A percentile compares a stretch with the other conserved stretches of the same genome.
phyloP scores from a whole-genome alignment of 306 rosid species.

The Gynostemma pentaphyllum region DNA sequence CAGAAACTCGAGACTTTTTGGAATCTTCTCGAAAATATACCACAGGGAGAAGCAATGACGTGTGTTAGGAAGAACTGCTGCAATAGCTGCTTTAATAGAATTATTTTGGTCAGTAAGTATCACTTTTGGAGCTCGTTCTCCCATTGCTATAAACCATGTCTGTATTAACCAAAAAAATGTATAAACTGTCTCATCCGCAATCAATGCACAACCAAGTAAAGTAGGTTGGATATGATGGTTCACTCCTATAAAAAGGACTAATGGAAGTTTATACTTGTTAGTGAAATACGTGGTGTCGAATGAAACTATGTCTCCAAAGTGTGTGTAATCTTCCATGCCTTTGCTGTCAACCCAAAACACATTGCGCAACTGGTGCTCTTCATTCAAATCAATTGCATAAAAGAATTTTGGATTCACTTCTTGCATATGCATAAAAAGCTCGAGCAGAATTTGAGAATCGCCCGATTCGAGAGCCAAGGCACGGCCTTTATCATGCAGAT shows the following conservation, averaged over 20 bases:
- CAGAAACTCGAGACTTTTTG: constrained; percentile 5
- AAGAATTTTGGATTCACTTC: constrained; percentile 17
- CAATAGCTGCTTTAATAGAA: constrained; percentile 11
- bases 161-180: constrained; percentile 12
- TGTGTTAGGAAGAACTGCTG: constrained; percentile 16
- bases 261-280: constrained; percentile 14
- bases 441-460: constrained; percentile 8
- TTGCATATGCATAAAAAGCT: constrained; percentile 15
- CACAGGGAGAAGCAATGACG: constrained; percentile 15
- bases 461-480: constrained; percentile 12
- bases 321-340: constrained; percentile 14
- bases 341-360: constrained; percentile 16
- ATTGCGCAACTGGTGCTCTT: constrained; percentile 14
- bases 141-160: constrained; percentile 20
- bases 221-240: constrained; percentile 18
- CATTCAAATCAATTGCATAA: constrained; percentile 17
- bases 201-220: constrained; percentile 16
- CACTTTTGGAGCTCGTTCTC: constrained; percentile 13
- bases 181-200: constrained; percentile 14
- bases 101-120: constrained; percentile 13
- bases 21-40: constrained; percentile 11
- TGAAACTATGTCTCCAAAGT: constrained; percentile 13
- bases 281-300: constrained; percentile 13
- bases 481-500: constrained; percentile 15
- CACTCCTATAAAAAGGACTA: constrained; percentile 19